Conservation (phyloP, 2,329 filamentous ascomycete genomes). For the Acrodontium crateriforme region DNA sequence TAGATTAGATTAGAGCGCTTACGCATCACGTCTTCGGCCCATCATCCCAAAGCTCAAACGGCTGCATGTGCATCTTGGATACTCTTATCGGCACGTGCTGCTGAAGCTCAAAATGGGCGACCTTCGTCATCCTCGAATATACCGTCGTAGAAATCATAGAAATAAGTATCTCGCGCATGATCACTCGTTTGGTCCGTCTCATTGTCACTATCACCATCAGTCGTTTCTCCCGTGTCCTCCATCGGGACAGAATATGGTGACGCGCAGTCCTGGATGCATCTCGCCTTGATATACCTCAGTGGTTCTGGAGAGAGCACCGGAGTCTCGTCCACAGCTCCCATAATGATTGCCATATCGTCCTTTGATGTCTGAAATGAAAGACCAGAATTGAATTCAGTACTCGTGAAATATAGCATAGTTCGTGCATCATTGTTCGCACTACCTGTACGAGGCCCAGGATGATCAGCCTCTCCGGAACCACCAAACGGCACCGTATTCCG, state of each 20-base stretch:
- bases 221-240: neutral
- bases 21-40: no score
- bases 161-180: conserved; percentile 8
- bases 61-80: no score
- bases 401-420: neutral
- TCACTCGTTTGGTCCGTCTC: conserved; percentile 1
- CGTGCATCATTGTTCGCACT: neutral
- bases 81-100: no score
- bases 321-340: no score
- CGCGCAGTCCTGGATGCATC: no score
- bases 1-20: no score
- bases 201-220: conserved; percentile 2
- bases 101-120: no score
- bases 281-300: no score
- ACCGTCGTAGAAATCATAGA: conserved; percentile 15
- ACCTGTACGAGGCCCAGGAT: neutral
- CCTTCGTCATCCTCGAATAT: conserved; percentile 9
- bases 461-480: conserved; percentile 1
- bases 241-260: conserved; percentile 1
- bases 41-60: no score
- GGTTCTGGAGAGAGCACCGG: no score
- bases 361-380: conserved; percentile 1
- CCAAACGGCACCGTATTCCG: conserved; percentile 1
- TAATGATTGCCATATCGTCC: no score
- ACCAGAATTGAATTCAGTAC: neutral